phyloP scores from a whole-genome alignment of 139 green algal genomes.

The Diplosphaera chodatii region DNA sequence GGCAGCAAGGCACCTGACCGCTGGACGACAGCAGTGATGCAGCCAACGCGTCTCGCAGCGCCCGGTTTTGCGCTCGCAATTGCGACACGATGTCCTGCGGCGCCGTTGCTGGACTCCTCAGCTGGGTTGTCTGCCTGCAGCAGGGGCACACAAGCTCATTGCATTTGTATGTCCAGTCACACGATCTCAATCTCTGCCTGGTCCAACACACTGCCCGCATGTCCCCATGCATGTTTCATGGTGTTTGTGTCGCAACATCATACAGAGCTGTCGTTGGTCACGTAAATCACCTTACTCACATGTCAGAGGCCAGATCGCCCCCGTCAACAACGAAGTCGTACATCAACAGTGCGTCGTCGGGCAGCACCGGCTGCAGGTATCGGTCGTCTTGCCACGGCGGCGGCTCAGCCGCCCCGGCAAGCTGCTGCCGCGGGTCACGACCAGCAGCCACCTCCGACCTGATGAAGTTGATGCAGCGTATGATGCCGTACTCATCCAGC shows the following conservation, averaged over 20 bases:
- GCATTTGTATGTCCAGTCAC: too few relatives aligned
- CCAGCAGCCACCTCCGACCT: conserved; percentile 40
- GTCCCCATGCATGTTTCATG: too few relatives aligned
- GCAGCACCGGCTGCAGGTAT: conserved; percentile 52
- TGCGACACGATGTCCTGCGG: neutral
- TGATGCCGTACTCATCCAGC: conserved; percentile 67
- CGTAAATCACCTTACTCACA: too few relatives aligned
- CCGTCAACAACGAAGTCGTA: conserved; percentile 66
- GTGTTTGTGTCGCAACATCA: too few relatives aligned
- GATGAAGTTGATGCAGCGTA: conserved; percentile 81
- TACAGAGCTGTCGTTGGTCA: too few relatives aligned
- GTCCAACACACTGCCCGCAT: too few relatives aligned
- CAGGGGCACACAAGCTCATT: too few relatives aligned
- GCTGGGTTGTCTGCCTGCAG: neutral
- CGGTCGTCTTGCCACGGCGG: conserved; percentile 50
- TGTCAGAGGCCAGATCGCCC: too few relatives aligned
- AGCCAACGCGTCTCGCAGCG: conserved; percentile 7
- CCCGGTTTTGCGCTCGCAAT: conserved; percentile 26
- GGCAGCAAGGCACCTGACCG: neutral
- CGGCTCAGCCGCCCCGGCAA: conserved; percentile 10
- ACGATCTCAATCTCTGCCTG: too few relatives aligned
- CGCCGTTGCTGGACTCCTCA: neutral
- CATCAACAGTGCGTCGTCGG: conserved; percentile 70
- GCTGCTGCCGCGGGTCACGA: conserved; percentile 29
- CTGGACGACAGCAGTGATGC: too few relatives aligned